Evolutionary conservation across 495 filamentous ascomycete species (phyloP), one percentile per base, ranked within the genome.

Genomic region (Pseudoneurospora amorphoporcata): DNA sequence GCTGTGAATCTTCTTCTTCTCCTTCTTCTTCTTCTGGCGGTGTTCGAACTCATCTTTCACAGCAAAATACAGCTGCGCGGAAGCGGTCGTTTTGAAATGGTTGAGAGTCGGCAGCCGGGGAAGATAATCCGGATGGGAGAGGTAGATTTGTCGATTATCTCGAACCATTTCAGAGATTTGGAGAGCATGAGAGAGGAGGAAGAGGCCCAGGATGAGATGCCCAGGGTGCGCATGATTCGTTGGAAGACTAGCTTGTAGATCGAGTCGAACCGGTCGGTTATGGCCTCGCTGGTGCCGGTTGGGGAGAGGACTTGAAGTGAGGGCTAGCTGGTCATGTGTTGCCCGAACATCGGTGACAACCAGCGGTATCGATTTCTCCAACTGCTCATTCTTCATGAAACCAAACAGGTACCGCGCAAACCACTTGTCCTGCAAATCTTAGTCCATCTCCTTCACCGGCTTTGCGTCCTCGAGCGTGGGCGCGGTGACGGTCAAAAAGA

Each of bases 211-310:
- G 86, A 84, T 68, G 81, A 77, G 70, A 76, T 78, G 39, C 79
- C 81, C 3, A 83, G 77, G 32, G 78, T 84, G 23, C 84, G 79
- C 73, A 81, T 78, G 69, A 81, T 82, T 9, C 82, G 78, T 72
- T 80, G 75, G 71, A 77, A 86, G 4, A 87, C 77, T 72, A 84
- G 73, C 37, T 76, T 72, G 72, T 84, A 86, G 68, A 86, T 75
- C 73, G 75, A 78, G 58, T 78, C 73, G 70, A 81, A 80, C 2
- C 83, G 84, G 69, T 86, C 80, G 32, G 81, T 84, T 12, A 83
- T 65, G 58, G 71, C 72, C 38, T 69, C 23, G 23, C 23, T 23
- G 23, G 23, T 42, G 74, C 77, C 32, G 53, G 65, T 12, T 72
- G 47, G n/a, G 76, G 77, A 7, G 74, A 74, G 45, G 69, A 76